Base-by-base conservation (phyloP, 2,329 filamentous ascomycete species). In the Epichloe sibirici region DNA sequence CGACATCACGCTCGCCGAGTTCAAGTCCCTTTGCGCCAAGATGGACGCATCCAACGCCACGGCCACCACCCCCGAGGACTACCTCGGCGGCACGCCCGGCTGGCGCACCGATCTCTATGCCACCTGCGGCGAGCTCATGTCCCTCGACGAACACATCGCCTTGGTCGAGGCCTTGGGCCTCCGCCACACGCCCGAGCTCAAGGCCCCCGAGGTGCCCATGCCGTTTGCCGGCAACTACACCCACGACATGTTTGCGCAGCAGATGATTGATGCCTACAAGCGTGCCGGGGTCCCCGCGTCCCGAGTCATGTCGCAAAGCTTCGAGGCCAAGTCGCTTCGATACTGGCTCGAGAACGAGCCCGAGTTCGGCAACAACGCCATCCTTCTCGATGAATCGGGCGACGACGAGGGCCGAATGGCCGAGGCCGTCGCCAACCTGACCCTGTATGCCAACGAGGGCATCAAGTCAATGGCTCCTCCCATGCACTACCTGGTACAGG, bases 191-290 rank as follows among this genome's bases (percentile, higher is more conserved):
- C 77, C 81, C 5, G 83, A 86, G 67, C 73, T 86, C 35, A 88
- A 88, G 72, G 79, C 78, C 0, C 83, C 79, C 38, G 71, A 78
- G 58, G 79, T 87, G n/a, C 62, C 73, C n/a, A 87, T 88, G 83
- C 85, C 85, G 0, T 88, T 85, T 63, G 62, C 71, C 44, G 73
- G 72, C 34, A 63, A 74, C 62, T 87, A 85, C 70, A 87, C 83
- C 0, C 82, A 85, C 62, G 68, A 79, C 58, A 68, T 73, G 60
- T 87, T 79, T 61, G 78, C 79, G 0, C 80, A 84, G 66, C 80
- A 86, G 65, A 67, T 87, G 55, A 74, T 84, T 52, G 75, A 84
- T 60, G 75, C 78, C 51, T 83, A 82, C 69, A 72, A 73, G 54
- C 63, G 65, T 1, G 74, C 74, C 15, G 70, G 72, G 25, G 76